phyloP scores from a whole-genome alignment of 2,329 filamentous ascomycete species.

The Fusarium avenaceum region DNA sequence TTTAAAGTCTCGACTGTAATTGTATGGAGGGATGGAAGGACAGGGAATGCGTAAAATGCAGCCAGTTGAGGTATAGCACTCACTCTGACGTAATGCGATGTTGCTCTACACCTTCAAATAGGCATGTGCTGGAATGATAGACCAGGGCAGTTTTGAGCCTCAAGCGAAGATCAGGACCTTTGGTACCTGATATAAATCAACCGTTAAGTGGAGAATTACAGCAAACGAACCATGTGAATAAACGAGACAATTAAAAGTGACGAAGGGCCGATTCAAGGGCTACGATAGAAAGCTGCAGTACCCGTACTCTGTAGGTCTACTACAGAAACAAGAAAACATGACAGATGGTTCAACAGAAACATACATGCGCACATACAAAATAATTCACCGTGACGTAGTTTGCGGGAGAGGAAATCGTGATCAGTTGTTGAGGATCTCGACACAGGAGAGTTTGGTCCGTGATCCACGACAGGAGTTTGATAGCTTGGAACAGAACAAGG shows the following conservation, averaged over 20 bases:
- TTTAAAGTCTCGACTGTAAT: constrained; percentile 23
- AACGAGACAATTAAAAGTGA: constrained; percentile 14
- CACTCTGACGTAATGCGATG: constrained; percentile 49
- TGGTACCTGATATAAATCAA: constrained; percentile 36
- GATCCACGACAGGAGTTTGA: constrained; percentile 25
- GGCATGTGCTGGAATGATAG: constrained; percentile 29
- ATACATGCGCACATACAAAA: constrained; percentile 4
- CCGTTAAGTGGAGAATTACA: constrained; percentile 33
- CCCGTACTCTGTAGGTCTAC: neutral
- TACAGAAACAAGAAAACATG: constrained; percentile 15
- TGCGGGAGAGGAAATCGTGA: constrained; percentile 29
- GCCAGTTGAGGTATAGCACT: constrained; percentile 35
- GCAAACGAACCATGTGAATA: constrained; percentile 21
- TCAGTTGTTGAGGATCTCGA: constrained; percentile 31
- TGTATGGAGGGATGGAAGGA: constrained; percentile 30
- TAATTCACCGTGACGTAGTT: constrained; percentile 43
- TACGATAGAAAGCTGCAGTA: constrained; percentile 8
- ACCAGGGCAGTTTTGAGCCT: constrained; percentile 35
- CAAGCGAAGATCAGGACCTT: constrained; percentile 21
- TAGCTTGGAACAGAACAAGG: constrained; percentile 25
- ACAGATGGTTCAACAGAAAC: constrained; percentile 28
- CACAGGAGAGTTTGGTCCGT: constrained; percentile 49
- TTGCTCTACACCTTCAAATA: constrained; percentile 13
- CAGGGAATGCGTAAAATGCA: constrained; percentile 40
- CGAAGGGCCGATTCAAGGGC: constrained; percentile 27